These are phyloP conservation scores for Verticillium dahliae DNA, from an alignment of 2,329 filamentous ascomycete species.

Conservation along the genomic window DNA sequence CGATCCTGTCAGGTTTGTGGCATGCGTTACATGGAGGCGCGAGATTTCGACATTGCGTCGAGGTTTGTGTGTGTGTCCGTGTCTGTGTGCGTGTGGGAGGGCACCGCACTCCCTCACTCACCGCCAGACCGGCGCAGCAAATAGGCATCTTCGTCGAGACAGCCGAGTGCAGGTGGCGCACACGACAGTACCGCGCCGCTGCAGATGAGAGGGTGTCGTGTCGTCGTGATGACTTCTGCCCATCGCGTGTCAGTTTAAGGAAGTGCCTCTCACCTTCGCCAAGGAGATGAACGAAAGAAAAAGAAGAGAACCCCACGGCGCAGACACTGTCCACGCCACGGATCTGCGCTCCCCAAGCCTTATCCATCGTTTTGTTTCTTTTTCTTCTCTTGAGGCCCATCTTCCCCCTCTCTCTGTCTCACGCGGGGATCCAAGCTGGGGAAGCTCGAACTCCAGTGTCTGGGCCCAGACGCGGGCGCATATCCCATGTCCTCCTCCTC, in stretches of 20 bases:
- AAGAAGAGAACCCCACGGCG: no score
- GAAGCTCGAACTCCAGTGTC: not conserved
- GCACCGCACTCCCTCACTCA: not conserved
- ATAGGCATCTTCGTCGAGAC: not conserved
- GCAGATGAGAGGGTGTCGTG: not conserved
- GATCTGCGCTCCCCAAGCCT: not conserved
- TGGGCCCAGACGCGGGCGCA: not conserved
- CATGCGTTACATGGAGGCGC: not conserved
- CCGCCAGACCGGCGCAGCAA: constrained; percentile 3
- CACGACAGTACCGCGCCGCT: not conserved
- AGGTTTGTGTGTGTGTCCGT: not conserved
- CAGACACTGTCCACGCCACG: not conserved
- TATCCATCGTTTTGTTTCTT: not conserved
- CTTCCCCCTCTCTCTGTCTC: not conserved
- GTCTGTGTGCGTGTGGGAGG: not conserved
- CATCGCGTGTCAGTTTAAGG: no score
- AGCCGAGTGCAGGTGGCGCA: not conserved
- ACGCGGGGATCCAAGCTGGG: not conserved
- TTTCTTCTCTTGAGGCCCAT: not conserved
- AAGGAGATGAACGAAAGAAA: no score
- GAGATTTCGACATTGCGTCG: not conserved
- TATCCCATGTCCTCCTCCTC: not conserved
- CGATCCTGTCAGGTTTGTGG: not conserved
- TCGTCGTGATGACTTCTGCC: not conserved
- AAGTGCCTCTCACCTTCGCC: not conserved